phyloP scores from a whole-genome alignment of 345 rosid species.

The Dovyalis caffra region DNA sequence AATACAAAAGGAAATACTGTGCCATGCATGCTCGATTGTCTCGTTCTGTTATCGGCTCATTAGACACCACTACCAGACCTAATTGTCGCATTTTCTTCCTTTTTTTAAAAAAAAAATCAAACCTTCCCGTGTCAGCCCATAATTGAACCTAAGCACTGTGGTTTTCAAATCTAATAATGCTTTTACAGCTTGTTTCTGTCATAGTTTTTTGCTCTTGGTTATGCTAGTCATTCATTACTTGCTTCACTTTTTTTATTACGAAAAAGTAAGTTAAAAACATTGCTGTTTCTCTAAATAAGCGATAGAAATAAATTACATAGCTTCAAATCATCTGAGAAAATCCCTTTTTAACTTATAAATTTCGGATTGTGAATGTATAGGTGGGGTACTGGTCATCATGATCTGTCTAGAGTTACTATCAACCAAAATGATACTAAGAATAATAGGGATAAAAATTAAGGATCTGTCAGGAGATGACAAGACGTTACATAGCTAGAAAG shows the following conservation, averaged over 20 bases:
- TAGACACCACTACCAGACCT: constrained; percentile 1
- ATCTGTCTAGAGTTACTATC: too few relatives aligned
- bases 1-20: constrained; percentile 7
- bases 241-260: too few relatives aligned
- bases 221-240: too few relatives aligned
- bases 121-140: background rate
- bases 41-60: constrained; percentile 21
- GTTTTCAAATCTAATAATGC: background rate
- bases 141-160: background rate
- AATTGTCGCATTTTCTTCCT: background rate
- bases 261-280: too few relatives aligned
- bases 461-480: background rate
- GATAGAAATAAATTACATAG: too few relatives aligned
- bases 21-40: constrained; percentile 4
- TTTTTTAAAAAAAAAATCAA: background rate
- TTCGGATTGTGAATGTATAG: too few relatives aligned
- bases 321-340: too few relatives aligned
- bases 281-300: too few relatives aligned
- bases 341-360: too few relatives aligned
- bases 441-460: background rate
- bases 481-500: background rate
- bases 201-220: too few relatives aligned
- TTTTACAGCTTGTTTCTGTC: background rate
- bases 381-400: too few relatives aligned
- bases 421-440: too few relatives aligned